Percentiles rank a stretch among this genome's conserved stretches.
These are phyloP conservation scores for Annulohypoxylon stygium DNA, from an alignment of 495 filamentous ascomycete species.

Conservation along the genomic window DNA sequence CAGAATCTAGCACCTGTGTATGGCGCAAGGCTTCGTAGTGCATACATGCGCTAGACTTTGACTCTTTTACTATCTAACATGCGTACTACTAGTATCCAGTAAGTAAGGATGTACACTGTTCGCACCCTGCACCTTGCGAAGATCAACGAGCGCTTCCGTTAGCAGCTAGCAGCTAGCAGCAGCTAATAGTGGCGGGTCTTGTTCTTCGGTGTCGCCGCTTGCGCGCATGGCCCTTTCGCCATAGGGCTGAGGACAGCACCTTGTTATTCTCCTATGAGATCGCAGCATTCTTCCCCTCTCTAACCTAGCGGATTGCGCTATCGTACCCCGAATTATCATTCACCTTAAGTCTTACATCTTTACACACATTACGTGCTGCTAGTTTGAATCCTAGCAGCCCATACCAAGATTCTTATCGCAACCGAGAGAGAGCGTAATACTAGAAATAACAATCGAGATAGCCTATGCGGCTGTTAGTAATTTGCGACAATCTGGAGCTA, in stretches of 20 bases:
- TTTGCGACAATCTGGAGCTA: constrained; percentile 18
- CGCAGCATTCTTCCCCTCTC: constrained; percentile 23
- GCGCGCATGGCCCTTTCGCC: constrained; percentile 23
- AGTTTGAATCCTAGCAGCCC: neutral
- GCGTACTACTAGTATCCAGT: no score
- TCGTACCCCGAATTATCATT: constrained; percentile 22
- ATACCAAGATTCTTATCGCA: constrained; percentile 10
- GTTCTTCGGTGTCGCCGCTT: constrained; percentile 46
- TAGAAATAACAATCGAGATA: constrained; percentile 34
- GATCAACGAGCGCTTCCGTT: constrained; percentile 14
- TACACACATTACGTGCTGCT: neutral
- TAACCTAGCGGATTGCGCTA: constrained; percentile 22
- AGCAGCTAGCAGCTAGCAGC: constrained; percentile 23
- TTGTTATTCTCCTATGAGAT: constrained; percentile 34
- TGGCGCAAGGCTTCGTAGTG: neutral
- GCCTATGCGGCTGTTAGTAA: constrained; percentile 33
- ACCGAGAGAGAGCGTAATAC: neutral
- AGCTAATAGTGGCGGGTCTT: constrained; percentile 1
- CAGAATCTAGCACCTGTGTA: neutral
- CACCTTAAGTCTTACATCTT: neutral
- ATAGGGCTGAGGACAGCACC: constrained; percentile 42
- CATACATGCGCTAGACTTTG: neutral
- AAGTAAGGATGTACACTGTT: neutral
- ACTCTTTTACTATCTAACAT: neutral
- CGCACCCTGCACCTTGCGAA: constrained; percentile 13